phyloP scores from a whole-genome alignment of 2,329 filamentous ascomycete genomes.

The Conoideocrella luteorostrata region DNA sequence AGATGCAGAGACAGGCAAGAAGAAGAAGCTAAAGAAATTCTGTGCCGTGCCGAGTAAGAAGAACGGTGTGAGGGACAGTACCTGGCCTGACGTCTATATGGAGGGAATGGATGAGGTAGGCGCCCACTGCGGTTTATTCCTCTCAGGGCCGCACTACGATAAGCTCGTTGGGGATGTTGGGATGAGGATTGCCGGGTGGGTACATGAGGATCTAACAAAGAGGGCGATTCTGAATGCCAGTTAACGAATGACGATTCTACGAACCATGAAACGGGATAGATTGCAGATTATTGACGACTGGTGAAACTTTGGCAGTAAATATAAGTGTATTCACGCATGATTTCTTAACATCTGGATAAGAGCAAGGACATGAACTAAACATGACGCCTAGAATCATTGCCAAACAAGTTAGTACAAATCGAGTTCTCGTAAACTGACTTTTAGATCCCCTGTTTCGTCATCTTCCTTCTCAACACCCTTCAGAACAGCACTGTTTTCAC shows the following conservation, averaged over 20 bases:
- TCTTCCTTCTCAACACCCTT: constrained; percentile 21
- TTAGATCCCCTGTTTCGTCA: constrained; percentile 17
- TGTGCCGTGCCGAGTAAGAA: constrained; percentile 60
- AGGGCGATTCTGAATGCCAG: constrained; percentile 29
- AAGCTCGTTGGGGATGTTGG: constrained; percentile 69
- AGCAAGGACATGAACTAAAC: too few relatives aligned
- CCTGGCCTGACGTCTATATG: constrained; percentile 79
- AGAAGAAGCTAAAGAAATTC: constrained; percentile 64
- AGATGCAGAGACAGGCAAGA: constrained; percentile 15
- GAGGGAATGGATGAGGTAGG: constrained; percentile 76
- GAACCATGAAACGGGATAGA: too few relatives aligned
- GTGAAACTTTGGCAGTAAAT: too few relatives aligned
- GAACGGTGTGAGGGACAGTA: constrained; percentile 53
- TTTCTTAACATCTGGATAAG: too few relatives aligned
- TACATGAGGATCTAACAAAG: constrained; percentile 52
- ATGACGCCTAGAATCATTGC: too few relatives aligned
- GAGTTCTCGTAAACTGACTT: constrained; percentile 24
- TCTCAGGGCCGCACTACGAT: constrained; percentile 67
- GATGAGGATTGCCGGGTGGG: constrained; percentile 61
- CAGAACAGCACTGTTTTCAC: constrained; percentile 19
- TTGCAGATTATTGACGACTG: too few relatives aligned
- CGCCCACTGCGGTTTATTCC: constrained; percentile 79
- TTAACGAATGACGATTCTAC: too few relatives aligned
- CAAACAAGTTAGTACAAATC: constrained; percentile 31
- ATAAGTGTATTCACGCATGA: too few relatives aligned